A percentile compares a stretch with the other conserved stretches of the same genome.
phyloP scores from a whole-genome alignment of 2,329 filamentous ascomycete species.

The Cordyceps tenuipes region DNA sequence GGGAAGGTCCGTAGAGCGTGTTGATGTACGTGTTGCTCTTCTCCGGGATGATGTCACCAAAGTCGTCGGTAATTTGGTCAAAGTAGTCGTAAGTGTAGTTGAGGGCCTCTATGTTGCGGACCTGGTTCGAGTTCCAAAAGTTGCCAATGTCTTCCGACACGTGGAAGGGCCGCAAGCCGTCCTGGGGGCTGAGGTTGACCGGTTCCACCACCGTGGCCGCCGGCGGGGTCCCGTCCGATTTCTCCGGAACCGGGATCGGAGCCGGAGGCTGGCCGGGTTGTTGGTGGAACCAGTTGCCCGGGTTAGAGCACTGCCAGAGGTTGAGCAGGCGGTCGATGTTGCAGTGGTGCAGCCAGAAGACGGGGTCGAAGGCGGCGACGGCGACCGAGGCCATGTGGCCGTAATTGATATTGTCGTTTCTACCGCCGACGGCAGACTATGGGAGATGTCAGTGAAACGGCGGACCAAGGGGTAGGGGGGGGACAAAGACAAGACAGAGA shows the following conservation, averaged over 20 bases:
- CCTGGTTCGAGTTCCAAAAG: not conserved
- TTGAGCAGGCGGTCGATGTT: not conserved
- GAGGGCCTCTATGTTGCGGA: not conserved
- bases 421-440: not conserved
- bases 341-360: constrained; percentile 56
- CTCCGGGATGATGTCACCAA: not conserved
- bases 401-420: constrained; percentile 12
- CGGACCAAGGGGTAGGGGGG: too few species aligned
- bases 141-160: not conserved
- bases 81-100: not conserved
- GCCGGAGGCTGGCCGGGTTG: not conserved
- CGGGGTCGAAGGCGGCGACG: constrained; percentile 54
- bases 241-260: too few species aligned
- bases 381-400: constrained; percentile 49
- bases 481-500: too few species aligned
- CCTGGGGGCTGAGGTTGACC: not conserved
- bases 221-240: too few species aligned
- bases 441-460: too few species aligned
- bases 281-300: not conserved
- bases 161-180: not conserved
- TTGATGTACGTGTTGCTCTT: not conserved
- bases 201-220: too few species aligned
- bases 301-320: not conserved
- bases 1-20: not conserved
- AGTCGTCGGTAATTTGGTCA: not conserved